Evolutionary conservation across 495 filamentous ascomycete species (phyloP).

Genomic region (Penicillium diatomitis): DNA sequence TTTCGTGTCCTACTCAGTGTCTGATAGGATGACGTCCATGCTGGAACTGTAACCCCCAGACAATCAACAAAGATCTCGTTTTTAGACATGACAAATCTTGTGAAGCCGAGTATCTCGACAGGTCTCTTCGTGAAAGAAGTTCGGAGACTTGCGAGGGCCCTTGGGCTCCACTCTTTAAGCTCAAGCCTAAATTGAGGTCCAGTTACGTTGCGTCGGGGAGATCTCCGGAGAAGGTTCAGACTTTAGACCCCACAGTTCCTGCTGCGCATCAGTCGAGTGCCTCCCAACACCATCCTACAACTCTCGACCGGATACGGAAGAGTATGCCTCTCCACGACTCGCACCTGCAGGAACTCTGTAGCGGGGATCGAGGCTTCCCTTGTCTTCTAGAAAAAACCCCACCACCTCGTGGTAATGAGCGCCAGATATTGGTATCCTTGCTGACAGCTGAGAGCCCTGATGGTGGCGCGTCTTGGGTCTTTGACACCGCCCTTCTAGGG

Average conservation of each 20-base stretch:
- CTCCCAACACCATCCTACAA: too few relatives aligned
- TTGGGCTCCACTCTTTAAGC: neutral
- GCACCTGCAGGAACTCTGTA: too few relatives aligned
- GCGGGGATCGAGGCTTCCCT: too few relatives aligned
- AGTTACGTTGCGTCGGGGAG: conserved; percentile 6
- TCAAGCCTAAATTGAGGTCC: neutral
- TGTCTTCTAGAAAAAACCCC: conserved; percentile 4
- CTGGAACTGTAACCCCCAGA: neutral
- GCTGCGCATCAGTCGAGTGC: neutral
- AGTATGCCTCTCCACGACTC: neutral
- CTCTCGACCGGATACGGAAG: neutral
- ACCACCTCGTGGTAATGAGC: too few relatives aligned
- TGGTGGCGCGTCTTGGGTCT: too few relatives aligned
- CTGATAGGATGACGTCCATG: neutral
- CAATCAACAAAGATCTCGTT: too few relatives aligned
- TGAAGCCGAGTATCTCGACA: too few relatives aligned
- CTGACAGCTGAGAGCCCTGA: too few relatives aligned
- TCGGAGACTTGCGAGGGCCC: neutral
- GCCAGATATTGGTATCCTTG: too few relatives aligned
- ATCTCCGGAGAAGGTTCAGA: conserved; percentile 3
- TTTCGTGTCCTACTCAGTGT: neutral
- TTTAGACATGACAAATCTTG: too few relatives aligned
- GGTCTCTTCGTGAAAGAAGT: neutral
- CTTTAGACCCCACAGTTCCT: conserved; percentile 2
- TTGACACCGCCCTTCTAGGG: too few relatives aligned